Evolutionary conservation across 257 asterid genomes (phyloP).

Genomic region (Rauvolfia tetraphylla): DNA sequence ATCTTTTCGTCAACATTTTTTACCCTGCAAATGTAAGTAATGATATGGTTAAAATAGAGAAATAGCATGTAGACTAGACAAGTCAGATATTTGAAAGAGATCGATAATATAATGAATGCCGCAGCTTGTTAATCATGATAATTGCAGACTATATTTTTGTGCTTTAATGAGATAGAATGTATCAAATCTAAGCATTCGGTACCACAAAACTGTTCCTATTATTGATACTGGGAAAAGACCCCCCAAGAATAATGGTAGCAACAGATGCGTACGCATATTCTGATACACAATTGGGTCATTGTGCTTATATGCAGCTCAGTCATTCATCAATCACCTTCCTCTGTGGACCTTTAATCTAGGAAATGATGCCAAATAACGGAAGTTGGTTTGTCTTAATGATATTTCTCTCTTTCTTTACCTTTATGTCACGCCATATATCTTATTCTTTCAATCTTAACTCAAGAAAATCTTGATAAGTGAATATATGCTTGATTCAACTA

Average conservation of each 20-base stretch:
- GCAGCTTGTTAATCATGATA: too few relatives aligned
- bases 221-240: neutral
- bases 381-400: neutral
- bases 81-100: too few relatives aligned
- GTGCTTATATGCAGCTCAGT: neutral
- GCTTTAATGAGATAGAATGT: neutral
- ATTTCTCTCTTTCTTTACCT: neutral
- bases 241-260: neutral
- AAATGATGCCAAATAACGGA: neutral
- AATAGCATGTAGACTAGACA: too few relatives aligned
- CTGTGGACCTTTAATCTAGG: neutral
- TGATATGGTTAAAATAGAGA: too few relatives aligned
- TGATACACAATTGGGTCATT: neutral
- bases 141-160: too few relatives aligned
- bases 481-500: too few relatives aligned
- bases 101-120: too few relatives aligned
- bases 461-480: too few relatives aligned
- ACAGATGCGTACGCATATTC: too few relatives aligned
- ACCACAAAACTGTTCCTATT: neutral
- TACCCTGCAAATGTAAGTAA: too few relatives aligned
- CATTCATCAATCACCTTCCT: conserved; percentile 4
- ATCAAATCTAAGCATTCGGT: neutral
- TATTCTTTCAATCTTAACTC: neutral
- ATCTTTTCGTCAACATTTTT: too few relatives aligned
- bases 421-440: neutral